These are phyloP conservation scores for Cercophora samala DNA, from an alignment of 495 filamentous ascomycete genomes.

Conservation along the genomic window DNA sequence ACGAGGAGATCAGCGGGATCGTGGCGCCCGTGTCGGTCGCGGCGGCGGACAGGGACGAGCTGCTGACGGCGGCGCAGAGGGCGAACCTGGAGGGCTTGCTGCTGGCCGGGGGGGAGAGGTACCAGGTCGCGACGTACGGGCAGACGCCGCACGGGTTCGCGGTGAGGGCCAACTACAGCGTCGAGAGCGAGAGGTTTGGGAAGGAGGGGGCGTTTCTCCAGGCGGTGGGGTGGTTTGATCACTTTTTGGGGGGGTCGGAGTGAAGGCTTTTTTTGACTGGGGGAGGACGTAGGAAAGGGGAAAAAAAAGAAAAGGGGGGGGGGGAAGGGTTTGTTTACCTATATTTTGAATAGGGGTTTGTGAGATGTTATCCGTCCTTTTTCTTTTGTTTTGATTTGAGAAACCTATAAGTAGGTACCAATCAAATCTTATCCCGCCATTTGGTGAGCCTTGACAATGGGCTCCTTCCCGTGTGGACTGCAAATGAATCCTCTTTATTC, in stretches of 20 bases:
- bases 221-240: slow-evolving; percentile 68
- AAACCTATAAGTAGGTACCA: too few relatives aligned
- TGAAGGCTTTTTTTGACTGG: background rate
- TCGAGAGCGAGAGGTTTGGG: slow-evolving; percentile 59
- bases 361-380: too few relatives aligned
- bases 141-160: slow-evolving; percentile 69
- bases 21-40: slow-evolving; percentile 63
- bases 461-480: too few relatives aligned
- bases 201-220: slow-evolving; percentile 77
- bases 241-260: slow-evolving; percentile 11
- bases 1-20: slow-evolving; percentile 62
- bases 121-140: slow-evolving; percentile 64
- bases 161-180: slow-evolving; percentile 57
- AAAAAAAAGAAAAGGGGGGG: too few relatives aligned
- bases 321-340: too few relatives aligned
- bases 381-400: too few relatives aligned
- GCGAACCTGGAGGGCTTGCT: slow-evolving; percentile 48
- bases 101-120: slow-evolving; percentile 37
- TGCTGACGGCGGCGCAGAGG: slow-evolving; percentile 61
- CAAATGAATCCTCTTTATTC: too few relatives aligned
- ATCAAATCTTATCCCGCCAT: too few relatives aligned
- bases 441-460: too few relatives aligned
- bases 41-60: slow-evolving; percentile 63
- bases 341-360: too few relatives aligned
- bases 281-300: background rate